Evolutionary conservation across 306 rosid species (phyloP).

Genomic region (Albizia julibrissin): DNA sequence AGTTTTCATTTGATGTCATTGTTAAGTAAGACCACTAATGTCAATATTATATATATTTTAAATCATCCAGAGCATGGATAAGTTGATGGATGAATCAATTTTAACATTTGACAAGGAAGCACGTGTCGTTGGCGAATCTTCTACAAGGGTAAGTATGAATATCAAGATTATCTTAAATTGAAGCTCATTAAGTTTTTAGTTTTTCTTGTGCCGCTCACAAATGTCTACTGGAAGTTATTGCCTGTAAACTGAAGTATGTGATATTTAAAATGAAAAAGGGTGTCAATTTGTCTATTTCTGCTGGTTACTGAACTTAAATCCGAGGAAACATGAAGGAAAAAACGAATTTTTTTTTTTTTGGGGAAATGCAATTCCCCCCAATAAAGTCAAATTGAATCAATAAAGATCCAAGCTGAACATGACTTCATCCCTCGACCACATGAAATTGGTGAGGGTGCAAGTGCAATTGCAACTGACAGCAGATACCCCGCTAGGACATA

Average conservation of each 20-base stretch:
- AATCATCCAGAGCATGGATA: constrained; percentile 69
- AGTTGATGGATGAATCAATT: constrained; percentile 48
- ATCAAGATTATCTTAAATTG: constrained; percentile 26
- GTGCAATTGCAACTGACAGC: neutral
- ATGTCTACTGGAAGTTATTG: neutral
- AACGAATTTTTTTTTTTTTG: too few species aligned
- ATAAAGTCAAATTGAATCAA: neutral
- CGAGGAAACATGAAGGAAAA: neutral
- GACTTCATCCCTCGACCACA: neutral
- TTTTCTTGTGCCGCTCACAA: constrained; percentile 17
- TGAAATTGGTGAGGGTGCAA: neutral
- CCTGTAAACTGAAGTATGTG: neutral
- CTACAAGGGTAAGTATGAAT: constrained; percentile 56
- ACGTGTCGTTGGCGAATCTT: constrained; percentile 40
- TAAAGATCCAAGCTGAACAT: neutral
- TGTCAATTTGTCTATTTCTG: neutral
- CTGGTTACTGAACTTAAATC: neutral
- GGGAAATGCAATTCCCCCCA: neutral
- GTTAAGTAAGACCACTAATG: constrained; percentile 20
- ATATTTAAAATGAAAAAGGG: neutral
- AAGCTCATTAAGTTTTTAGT: constrained; percentile 18
- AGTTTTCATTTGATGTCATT: constrained; percentile 18
- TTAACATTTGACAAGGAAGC: constrained; percentile 38
- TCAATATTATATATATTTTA: constrained; percentile 10
- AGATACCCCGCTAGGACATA: neutral